These are phyloP conservation scores for Fusarium sp. DNA, from an alignment of 2,329 filamentous ascomycete genomes.

Conservation along the genomic window DNA sequence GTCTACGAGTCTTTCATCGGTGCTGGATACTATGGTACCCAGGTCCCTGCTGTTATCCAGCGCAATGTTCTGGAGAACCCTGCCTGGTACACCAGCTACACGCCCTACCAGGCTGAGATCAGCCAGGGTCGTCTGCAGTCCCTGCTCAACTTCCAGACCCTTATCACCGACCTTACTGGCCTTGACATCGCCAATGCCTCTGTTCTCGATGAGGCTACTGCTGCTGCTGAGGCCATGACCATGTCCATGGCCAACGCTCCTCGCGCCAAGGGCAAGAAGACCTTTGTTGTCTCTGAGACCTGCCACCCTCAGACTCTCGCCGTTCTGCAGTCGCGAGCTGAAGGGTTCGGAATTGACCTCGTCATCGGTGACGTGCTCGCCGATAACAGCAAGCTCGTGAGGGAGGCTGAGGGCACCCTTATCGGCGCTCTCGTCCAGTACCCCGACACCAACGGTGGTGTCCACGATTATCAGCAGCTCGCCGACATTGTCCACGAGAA, in stretches of 20 bases:
- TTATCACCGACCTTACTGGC: slow-evolving; percentile 88
- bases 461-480: slow-evolving; percentile 80
- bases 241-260: slow-evolving; percentile 78
- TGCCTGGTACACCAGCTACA: slow-evolving; percentile 98
- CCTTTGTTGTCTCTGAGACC: slow-evolving; percentile 83
- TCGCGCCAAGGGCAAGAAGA: slow-evolving; percentile 76
- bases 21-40: slow-evolving; percentile 86
- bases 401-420: slow-evolving; percentile 82
- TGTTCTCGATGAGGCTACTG: slow-evolving; percentile 89
- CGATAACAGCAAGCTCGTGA: slow-evolving; percentile 71
- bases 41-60: slow-evolving; percentile 90
- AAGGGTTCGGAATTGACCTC: slow-evolving; percentile 89
- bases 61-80: slow-evolving; percentile 93
- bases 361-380: slow-evolving; percentile 80
- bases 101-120: slow-evolving; percentile 96
- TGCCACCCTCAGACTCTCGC: slow-evolving; percentile 90
- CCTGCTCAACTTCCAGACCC: slow-evolving; percentile 93
- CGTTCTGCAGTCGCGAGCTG: slow-evolving; percentile 85
- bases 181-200: slow-evolving; percentile 92
- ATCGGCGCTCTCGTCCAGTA: slow-evolving; percentile 94
- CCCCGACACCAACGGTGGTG: slow-evolving; percentile 86
- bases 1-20: slow-evolving; percentile 80
- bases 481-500: slow-evolving; percentile 82
- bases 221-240: slow-evolving; percentile 96
- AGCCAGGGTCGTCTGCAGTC: slow-evolving; percentile 94